Base-by-base conservation (phyloP, 352 stramenopile genomes). In the Pythium utonaiense region DNA sequence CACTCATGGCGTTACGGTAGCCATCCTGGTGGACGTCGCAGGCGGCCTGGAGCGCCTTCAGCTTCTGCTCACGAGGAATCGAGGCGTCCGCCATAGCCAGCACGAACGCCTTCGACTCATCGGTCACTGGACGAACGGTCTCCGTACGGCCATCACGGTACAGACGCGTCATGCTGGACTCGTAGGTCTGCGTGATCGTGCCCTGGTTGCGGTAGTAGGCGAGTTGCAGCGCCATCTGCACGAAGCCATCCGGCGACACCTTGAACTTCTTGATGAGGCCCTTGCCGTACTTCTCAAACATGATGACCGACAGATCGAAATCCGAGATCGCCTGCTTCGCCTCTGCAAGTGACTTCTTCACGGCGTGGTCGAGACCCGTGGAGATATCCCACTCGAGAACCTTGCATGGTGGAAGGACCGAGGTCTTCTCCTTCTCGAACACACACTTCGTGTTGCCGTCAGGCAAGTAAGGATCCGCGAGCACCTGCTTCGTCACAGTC, bases 141-240 rank as follows among this genome's bases (percentile, higher is more conserved):
- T 97, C 93, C 0, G 97, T 99, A 27, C 97, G 88, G 21, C 97
- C 97, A 50, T 99, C 94, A 19, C 95, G 82, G 78, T 98, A 99
- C 49, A 96, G 68, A 21, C 96, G 86, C 28, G 96, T 98, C 85
- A 98, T 97, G 40, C 91, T 98, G 17, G 96, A 96, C 75, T 99
- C 97, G 71, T 99, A 99, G 6, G 96, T 99, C 56, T 96, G 94
- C 44, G 91, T 97, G 66, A 98, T 95, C 50, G 93, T 89, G 6
- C 91, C 87, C 9, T 85, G 75, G 66, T 93, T 93, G 61, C 95
- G 90, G 76, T 96, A 98, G 54, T 97, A 97, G 1, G 94, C 96
- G 34, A 98, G 83, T 75, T 99, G 96, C 21, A 99, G 86, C 16
- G 93, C 93, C 77, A 98, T 96, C 75, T 99, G 97, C 49, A 98